These are phyloP conservation scores for Zalaria obscura DNA, from an alignment of 2,329 filamentous ascomycete genomes.

Conservation along the genomic window DNA sequence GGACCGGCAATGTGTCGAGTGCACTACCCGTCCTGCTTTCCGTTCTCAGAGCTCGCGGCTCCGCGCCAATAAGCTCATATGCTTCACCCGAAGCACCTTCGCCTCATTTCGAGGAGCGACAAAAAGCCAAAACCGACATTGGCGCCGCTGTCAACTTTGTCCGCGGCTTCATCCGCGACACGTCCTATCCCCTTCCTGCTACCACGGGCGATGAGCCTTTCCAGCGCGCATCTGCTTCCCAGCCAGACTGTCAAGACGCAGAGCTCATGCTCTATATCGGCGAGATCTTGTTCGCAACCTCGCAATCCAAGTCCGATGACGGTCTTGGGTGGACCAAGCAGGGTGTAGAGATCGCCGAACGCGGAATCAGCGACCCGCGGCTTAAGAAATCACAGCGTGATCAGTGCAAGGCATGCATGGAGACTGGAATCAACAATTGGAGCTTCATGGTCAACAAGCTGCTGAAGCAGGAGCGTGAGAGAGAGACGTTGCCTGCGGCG, in stretches of 20 bases:
- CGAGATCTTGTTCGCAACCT: slow-evolving; percentile 71
- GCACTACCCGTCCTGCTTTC: slow-evolving; percentile 80
- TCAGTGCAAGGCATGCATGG: slow-evolving; percentile 64
- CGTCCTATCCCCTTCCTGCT: slow-evolving; percentile 52
- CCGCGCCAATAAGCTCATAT: slow-evolving; percentile 31
- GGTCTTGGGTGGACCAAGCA: slow-evolving; percentile 66
- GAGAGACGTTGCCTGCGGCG: background rate
- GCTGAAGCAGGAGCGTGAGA: slow-evolving; percentile 37
- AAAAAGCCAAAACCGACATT: slow-evolving; percentile 9
- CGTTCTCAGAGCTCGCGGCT: slow-evolving; percentile 61
- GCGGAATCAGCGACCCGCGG: background rate
- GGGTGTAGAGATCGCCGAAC: slow-evolving; percentile 3
- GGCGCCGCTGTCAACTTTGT: slow-evolving; percentile 14
- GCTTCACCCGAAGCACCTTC: slow-evolving; percentile 11
- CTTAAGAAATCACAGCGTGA: slow-evolving; percentile 28
- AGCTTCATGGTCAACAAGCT: slow-evolving; percentile 54
- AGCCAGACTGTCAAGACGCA: slow-evolving; percentile 65
- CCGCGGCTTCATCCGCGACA: slow-evolving; percentile 20
- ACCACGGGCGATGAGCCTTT: slow-evolving; percentile 56
- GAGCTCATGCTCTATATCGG: slow-evolving; percentile 81
- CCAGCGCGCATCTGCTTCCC: slow-evolving; percentile 41
- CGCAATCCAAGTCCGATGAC: slow-evolving; percentile 40
- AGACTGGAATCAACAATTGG: slow-evolving; percentile 70
- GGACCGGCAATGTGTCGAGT: slow-evolving; percentile 46
- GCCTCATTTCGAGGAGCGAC: slow-evolving; percentile 3